Conservation (phyloP, 768 basidiomycete species). For the Tephrocybe sp. region DNA sequence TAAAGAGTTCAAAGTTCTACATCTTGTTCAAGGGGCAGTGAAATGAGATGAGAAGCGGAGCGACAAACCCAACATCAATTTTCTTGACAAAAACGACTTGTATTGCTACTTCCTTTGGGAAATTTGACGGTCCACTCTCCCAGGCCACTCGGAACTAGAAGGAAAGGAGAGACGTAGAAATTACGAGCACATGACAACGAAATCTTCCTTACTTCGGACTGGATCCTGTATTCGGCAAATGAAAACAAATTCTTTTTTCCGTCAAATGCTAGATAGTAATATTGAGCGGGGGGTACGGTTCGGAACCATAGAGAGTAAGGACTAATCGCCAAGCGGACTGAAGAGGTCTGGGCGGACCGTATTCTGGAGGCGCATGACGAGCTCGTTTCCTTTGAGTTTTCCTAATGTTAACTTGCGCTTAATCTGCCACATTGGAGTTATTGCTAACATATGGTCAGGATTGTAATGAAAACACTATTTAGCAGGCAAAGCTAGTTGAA, state of each 20-base stretch:
- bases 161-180: too few relatives aligned
- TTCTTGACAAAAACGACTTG: slow-evolving; percentile 24
- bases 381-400: slow-evolving; percentile 25
- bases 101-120: slow-evolving; percentile 19
- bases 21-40: not conserved
- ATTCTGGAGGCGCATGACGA: slow-evolving; percentile 29
- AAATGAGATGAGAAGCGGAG: not conserved
- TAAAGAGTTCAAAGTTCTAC: slow-evolving; percentile 14
- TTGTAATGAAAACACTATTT: too few relatives aligned
- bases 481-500: too few relatives aligned
- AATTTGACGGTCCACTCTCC: slow-evolving; percentile 13
- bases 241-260: slow-evolving; percentile 35
- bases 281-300: not conserved
- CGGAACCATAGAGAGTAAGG: not conserved
- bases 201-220: slow-evolving; percentile 17
- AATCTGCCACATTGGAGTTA: slow-evolving; percentile 22
- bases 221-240: slow-evolving; percentile 18
- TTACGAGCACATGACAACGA: too few relatives aligned
- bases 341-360: slow-evolving; percentile 23
- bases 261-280: slow-evolving; percentile 26
- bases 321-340: slow-evolving; percentile 25
- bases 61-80: slow-evolving; percentile 22
- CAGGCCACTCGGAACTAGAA: slow-evolving; percentile 21
- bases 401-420: slow-evolving; percentile 21
- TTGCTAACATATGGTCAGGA: slow-evolving; percentile 11